phyloP scores from a whole-genome alignment of 2,329 filamentous ascomycete genomes.

The Epichloe gansuensis region DNA sequence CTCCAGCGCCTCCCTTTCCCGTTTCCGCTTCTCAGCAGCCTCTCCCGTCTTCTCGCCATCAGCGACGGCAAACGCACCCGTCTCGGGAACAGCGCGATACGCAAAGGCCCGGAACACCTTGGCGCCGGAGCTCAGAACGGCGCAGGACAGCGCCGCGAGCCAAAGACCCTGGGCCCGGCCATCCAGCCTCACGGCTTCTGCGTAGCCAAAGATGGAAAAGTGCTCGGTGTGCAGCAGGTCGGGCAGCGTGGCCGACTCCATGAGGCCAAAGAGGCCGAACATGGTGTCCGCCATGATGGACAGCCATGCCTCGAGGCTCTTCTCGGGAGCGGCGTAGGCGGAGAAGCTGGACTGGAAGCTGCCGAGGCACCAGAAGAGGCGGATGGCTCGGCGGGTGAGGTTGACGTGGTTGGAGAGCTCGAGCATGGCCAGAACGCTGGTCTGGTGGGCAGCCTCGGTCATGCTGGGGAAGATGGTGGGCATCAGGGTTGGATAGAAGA shows the following conservation, averaged over 20 bases:
- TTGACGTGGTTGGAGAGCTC: slow-evolving; percentile 29
- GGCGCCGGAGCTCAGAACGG: slow-evolving; percentile 30
- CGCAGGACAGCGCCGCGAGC: slow-evolving; percentile 48
- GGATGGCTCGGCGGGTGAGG: slow-evolving; percentile 47
- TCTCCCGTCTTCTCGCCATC: slow-evolving; percentile 6
- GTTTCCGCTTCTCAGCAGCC: slow-evolving; percentile 20
- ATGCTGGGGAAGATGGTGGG: slow-evolving; percentile 18
- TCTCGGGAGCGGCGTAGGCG: slow-evolving; percentile 11
- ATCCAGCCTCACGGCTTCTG: slow-evolving; percentile 32
- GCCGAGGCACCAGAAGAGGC: slow-evolving; percentile 55
- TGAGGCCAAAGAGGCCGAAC: slow-evolving; percentile 52
- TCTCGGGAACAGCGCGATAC: slow-evolving; percentile 21
- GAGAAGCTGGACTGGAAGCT: slow-evolving; percentile 39
- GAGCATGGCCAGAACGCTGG: slow-evolving; percentile 20
- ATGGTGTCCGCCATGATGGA: slow-evolving; percentile 45
- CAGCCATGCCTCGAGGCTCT: slow-evolving; percentile 29
- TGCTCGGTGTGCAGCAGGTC: slow-evolving; percentile 32
- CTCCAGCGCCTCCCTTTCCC: slow-evolving; percentile 19
- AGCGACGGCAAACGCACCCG: slow-evolving; percentile 12
- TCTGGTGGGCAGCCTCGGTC: slow-evolving; percentile 11
- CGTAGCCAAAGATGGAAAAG: slow-evolving; percentile 39
- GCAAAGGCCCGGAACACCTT: slow-evolving; percentile 26
- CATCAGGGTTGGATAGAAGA: slow-evolving; percentile 30
- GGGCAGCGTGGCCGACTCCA: slow-evolving; percentile 52
- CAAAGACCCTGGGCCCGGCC: slow-evolving; percentile 56